Evolutionary conservation across 202 grass and related monocot genomes (phyloP).

Genomic region (Musa balbisiana): DNA sequence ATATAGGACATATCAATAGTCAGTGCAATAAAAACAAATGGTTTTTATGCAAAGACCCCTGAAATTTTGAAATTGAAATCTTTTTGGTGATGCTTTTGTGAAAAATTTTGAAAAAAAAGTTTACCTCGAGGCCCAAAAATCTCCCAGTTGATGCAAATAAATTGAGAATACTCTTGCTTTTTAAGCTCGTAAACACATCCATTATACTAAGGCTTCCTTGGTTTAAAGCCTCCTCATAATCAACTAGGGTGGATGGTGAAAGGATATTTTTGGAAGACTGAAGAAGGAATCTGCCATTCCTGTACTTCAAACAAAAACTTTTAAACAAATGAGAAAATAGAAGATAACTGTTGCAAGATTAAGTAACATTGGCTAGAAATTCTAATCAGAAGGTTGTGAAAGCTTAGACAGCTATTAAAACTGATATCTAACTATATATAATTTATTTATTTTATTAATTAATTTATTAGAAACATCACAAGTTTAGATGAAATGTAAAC

Average conservation of each 20-base stretch:
- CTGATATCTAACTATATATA: too few relatives aligned
- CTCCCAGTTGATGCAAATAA: constrained; percentile 69
- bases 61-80: neutral
- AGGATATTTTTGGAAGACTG: constrained; percentile 83
- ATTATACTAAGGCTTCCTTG: constrained; percentile 47
- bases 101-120: neutral
- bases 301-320: constrained; percentile 22
- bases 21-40: too few relatives aligned
- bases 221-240: constrained; percentile 73
- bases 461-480: too few relatives aligned
- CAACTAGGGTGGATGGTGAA: constrained; percentile 35
- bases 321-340: neutral
- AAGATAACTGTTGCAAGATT: neutral
- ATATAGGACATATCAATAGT: too few relatives aligned
- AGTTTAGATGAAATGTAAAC: too few relatives aligned
- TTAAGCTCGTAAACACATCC: constrained; percentile 71
- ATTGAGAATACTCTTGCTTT: constrained; percentile 89
- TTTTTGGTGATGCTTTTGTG: neutral
- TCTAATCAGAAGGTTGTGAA: too few relatives aligned
- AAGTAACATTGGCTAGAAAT: neutral
- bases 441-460: too few relatives aligned
- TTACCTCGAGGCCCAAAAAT: constrained; percentile 86
- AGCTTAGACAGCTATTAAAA: too few relatives aligned
- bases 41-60: neutral
- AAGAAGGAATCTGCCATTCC: constrained; percentile 68